Conservation (phyloP, 257 asterid genomes). For the Fraxinus americana region DNA sequence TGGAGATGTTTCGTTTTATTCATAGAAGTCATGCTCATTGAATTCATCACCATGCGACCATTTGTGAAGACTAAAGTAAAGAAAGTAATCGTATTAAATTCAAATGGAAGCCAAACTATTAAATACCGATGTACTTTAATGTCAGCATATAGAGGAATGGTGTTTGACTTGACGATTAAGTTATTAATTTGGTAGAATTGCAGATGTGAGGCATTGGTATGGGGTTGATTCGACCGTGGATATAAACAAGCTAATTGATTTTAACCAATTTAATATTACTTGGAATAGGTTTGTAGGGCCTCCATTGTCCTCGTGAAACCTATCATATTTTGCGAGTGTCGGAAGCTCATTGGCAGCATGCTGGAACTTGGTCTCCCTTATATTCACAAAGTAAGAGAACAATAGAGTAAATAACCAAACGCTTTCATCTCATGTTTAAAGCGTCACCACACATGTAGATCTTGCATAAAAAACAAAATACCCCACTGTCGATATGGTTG, state of each 20-base stretch:
- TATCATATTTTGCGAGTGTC: too few species aligned
- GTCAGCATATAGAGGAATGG: not conserved
- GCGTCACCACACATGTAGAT: too few species aligned
- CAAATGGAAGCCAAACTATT: slow-evolving; percentile 8
- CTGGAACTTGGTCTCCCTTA: not conserved
- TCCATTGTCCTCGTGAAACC: not conserved
- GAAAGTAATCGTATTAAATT: not conserved
- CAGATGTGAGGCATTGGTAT: not conserved
- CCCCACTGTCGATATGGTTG: too few species aligned
- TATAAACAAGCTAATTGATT: not conserved
- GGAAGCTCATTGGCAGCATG: not conserved
- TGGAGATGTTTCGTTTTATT: not conserved
- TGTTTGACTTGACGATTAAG: not conserved
- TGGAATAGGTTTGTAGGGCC: not conserved
- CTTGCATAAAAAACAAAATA: too few species aligned
- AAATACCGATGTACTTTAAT: not conserved
- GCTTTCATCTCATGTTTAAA: too few species aligned
- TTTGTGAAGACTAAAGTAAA: not conserved
- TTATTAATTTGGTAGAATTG: too few species aligned
- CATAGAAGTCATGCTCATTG: not conserved
- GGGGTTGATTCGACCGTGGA: not conserved
- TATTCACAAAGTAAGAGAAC: too few species aligned
- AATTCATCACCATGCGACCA: not conserved
- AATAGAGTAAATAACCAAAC: too few species aligned
- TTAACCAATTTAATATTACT: too few species aligned